Base-by-base conservation (phyloP, 495 filamentous ascomycete species). In the Ascodesmis nigricans region DNA sequence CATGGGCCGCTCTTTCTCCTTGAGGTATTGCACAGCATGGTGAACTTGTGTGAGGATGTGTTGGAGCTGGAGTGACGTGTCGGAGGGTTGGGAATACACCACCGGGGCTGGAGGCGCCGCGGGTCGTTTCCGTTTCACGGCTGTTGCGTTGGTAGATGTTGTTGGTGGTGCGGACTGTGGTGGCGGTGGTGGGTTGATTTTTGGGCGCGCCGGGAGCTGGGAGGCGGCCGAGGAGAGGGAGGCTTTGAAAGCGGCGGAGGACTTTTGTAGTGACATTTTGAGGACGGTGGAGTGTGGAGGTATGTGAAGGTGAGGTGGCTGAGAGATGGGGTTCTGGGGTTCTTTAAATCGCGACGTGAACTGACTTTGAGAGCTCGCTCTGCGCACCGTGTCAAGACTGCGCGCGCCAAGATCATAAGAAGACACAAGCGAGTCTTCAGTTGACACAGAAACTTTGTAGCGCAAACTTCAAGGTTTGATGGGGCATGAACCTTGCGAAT, bases 1-100 rank as follows among this genome's bases (percentile, higher is more conserved):
- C 43, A 81, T 66, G 10, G 79, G 66, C 16, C 66, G 55, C 40
- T 66, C 66, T 54, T 82, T 83, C 35, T 60, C 58, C 50, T 87
- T 87, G 49, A 97, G 73, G 52, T 78, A 76, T 6, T 77, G 66
- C 53, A 91, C 71, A 4, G 77, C 76, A 53, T 79, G 87, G 36
- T 69, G 61, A 36, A 93, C 68, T 44, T 91, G 73, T 5, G 78
- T 83, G 63, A 78, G 73, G 52, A 83, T 69, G 52, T 78, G 71
- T 31, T 65, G 64, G 41, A 79, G 81, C 19, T 66, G 74, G 39
- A 78, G 77, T 1, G 40, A 38, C 2, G 78, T 82, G 44, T 73
- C 65, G 27, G 64, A 62, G 9, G 81, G 78, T 53, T 84, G 79
- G 7, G 78, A 81, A 54, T 73, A 81, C 41, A 75, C 69, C 4